These are phyloP conservation scores for Aspergillus bombycis DNA, from an alignment of 2,329 filamentous ascomycete genomes.

Conservation along the genomic window DNA sequence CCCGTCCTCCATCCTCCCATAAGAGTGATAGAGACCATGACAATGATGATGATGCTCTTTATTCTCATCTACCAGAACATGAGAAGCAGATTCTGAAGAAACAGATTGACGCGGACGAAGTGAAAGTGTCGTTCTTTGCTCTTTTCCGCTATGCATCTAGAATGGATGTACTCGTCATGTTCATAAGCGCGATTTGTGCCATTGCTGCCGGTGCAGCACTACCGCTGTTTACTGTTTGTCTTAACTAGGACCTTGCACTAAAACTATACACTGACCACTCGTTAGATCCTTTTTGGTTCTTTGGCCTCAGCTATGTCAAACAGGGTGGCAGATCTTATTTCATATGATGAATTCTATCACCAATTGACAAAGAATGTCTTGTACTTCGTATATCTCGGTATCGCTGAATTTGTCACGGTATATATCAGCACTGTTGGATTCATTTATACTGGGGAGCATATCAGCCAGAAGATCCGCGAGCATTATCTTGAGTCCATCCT, in stretches of 20 bases:
- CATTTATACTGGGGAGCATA: slow-evolving; percentile 82
- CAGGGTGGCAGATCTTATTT: slow-evolving; percentile 57
- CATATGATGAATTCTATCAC: slow-evolving; percentile 60
- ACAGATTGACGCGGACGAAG: slow-evolving; percentile 68
- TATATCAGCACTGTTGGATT: slow-evolving; percentile 86
- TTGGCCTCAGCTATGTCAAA: slow-evolving; percentile 72
- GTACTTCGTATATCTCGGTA: slow-evolving; percentile 83
- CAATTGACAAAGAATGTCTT: slow-evolving; percentile 68
- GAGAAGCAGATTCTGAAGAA: slow-evolving; percentile 69
- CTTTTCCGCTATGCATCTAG: slow-evolving; percentile 72
- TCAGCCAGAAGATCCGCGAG: slow-evolving; percentile 76
- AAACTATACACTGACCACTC: slow-evolving; percentile 11
- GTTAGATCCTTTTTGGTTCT: slow-evolving; percentile 69
- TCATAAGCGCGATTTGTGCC: slow-evolving; percentile 63
- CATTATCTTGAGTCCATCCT: slow-evolving; percentile 83
- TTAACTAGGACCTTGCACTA: not conserved
- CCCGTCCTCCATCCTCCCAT: slow-evolving; percentile 12
- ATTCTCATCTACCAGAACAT: slow-evolving; percentile 64
- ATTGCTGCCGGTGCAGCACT: slow-evolving; percentile 75
- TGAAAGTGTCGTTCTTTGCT: slow-evolving; percentile 65
- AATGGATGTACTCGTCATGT: slow-evolving; percentile 66
- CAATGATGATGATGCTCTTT: slow-evolving; percentile 55
- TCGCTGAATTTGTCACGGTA: slow-evolving; percentile 75
- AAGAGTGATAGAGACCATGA: slow-evolving; percentile 33
- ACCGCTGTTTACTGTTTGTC: slow-evolving; percentile 73